phyloP scores from a whole-genome alignment of 495 filamentous ascomycete genomes.

The Penicillium bovifimosum region DNA sequence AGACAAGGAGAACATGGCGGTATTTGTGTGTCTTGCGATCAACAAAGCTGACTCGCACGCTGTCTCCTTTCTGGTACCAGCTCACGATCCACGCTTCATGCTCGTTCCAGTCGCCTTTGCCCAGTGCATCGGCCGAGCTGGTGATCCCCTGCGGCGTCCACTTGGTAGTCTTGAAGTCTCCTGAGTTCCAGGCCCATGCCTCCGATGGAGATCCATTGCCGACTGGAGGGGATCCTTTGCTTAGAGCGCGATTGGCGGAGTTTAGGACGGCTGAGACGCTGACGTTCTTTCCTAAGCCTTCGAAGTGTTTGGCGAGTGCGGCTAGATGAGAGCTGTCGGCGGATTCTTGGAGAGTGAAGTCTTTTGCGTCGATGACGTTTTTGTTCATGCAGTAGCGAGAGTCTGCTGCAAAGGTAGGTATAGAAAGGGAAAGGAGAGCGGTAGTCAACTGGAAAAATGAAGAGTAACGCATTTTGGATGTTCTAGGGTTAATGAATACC shows the following conservation, averaged over 20 bases:
- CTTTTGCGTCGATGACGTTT: not conserved
- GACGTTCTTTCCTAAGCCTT: slow-evolving; percentile 16
- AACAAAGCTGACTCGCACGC: slow-evolving; percentile 33
- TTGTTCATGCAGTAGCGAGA: not conserved
- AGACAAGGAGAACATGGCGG: slow-evolving; percentile 36
- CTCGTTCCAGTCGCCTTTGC: slow-evolving; percentile 27
- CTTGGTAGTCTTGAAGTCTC: slow-evolving; percentile 29
- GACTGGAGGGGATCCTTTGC: slow-evolving; percentile 9
- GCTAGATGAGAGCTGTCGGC: slow-evolving; percentile 11
- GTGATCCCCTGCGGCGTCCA: slow-evolving; percentile 40
- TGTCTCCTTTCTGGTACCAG: slow-evolving; percentile 33
- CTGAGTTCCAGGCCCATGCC: slow-evolving; percentile 22
- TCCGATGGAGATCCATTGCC: slow-evolving; percentile 24
- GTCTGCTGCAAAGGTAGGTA: not conserved
- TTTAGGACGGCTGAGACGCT: slow-evolving; percentile 29
- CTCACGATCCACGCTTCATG: slow-evolving; percentile 32
- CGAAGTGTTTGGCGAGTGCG: slow-evolving; percentile 16
- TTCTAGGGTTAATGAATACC: too few relatives aligned
- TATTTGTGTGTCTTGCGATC: slow-evolving; percentile 28
- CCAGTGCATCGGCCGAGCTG: slow-evolving; percentile 33
- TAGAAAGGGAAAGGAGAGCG: not conserved
- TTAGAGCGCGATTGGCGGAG: slow-evolving; percentile 33
- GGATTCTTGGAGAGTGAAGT: slow-evolving; percentile 13
- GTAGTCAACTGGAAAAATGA: too few relatives aligned
- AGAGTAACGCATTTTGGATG: too few relatives aligned